Evolutionary conservation across 2,329 filamentous ascomycete species (phyloP).

Genomic region (Microcera coccophila): DNA sequence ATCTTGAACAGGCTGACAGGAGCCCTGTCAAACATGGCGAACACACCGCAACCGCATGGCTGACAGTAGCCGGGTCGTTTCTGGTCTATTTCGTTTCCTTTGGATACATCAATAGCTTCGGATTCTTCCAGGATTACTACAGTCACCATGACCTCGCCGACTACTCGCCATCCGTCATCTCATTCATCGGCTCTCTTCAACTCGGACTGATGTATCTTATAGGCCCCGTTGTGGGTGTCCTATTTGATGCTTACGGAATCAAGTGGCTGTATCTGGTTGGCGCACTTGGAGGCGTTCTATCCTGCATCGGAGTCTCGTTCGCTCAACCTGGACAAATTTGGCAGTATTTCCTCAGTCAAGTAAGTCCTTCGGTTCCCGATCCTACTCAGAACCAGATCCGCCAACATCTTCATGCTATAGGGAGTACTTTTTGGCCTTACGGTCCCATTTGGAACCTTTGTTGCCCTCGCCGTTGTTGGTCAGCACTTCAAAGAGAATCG

Average conservation of each 20-base stretch:
- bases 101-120: slow-evolving; percentile 7
- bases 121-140: slow-evolving; percentile 6
- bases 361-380: not conserved
- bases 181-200: slow-evolving; percentile 3
- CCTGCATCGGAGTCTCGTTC: slow-evolving; percentile 5
- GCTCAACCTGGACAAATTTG: slow-evolving; percentile 1
- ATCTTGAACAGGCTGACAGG: not conserved
- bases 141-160: slow-evolving; percentile 2
- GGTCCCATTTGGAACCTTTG: slow-evolving; percentile 2
- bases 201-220: slow-evolving; percentile 3
- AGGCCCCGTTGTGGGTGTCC: not conserved
- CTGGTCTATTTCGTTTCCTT: slow-evolving; percentile 7
- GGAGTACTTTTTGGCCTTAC: slow-evolving; percentile 1
- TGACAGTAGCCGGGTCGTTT: slow-evolving; percentile 4
- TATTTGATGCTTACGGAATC: slow-evolving; percentile 4
- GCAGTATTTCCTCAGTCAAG: slow-evolving; percentile 7
- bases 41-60: slow-evolving; percentile 1
- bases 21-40: not conserved
- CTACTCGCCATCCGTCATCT: slow-evolving; percentile 1
- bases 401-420: no score
- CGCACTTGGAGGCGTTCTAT: not conserved
- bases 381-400: no score
- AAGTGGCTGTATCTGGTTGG: slow-evolving; percentile 3
- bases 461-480: not conserved
- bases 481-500: slow-evolving; percentile 5